Base-by-base conservation (phyloP, 202 grass and related monocot genomes). In the Zizania palustris region DNA sequence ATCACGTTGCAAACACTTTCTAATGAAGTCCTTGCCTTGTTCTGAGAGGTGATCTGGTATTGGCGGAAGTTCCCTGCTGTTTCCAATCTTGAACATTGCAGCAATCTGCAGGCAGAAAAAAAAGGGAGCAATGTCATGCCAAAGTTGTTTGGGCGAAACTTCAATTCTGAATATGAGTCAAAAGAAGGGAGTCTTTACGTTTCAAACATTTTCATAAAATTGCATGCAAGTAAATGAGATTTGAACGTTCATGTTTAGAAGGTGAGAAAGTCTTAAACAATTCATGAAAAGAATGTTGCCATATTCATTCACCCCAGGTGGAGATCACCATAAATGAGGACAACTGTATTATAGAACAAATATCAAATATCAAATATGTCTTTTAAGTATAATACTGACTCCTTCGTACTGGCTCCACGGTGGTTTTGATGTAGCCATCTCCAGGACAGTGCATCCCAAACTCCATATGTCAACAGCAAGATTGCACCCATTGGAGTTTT, bases 361-460 rank as follows among this genome's bases (percentile, higher is more conserved):
- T 42, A 46, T 57, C n/a, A n/a, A n/a, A n/a, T n/a, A n/a, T n/a
- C 20, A 71, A 70, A 11, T 76, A 60, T 51, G 49, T 63, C 43
- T 65, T 51, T 20, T 43, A 36, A 59, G 22, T 60, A 62, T 43
- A 76, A 72, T 83, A 87, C 89, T 70, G 34, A 99, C 96, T 89
- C 96, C 96, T 90, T 99, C 96, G 46, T 99, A 99, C 63, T 99
- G 92, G 75, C 92, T 96, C 96, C 96, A 99, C 45, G 96, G 96
- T 67, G 96, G 96, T 75, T 95, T 99, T 76, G 96, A 92, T 36
- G 96, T 99, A 78, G 87, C 92, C 96, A 99, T 99, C 84, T 99
- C 96, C 72, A 99, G 84, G 69, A 99, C 92, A n/a, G 96, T 99
- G 83, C 96, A 99, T 56, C 96, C 96, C 76, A 99, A 86, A 83